Evolutionary conservation across 1,284 basidiomycete species (phyloP).

Genomic region (Fistulinella cinereoalba): DNA sequence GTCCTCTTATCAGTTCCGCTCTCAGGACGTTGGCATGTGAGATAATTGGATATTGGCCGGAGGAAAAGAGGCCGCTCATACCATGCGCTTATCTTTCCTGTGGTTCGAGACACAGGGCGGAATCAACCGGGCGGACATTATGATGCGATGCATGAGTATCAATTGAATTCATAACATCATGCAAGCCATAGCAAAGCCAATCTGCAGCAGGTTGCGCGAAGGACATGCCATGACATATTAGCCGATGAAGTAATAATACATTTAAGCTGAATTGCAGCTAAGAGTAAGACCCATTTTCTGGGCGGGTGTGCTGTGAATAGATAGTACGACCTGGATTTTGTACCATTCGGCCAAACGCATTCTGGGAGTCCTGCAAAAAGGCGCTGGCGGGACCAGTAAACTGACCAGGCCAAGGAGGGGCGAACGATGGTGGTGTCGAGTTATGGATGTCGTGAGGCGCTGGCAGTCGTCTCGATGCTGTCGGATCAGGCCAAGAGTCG

Average conservation of each 20-base stretch:
- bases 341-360: constrained; percentile 30
- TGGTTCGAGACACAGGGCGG: no score
- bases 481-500: constrained; percentile 28
- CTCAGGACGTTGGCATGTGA: no score
- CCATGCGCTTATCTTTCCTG: no score
- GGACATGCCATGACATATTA: constrained; percentile 18
- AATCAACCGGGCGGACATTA: no score
- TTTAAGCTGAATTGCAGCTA: constrained; percentile 14
- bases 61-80: no score
- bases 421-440: constrained; percentile 27
- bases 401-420: constrained; percentile 38
- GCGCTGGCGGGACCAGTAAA: constrained; percentile 47
- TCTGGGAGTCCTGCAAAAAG: constrained; percentile 38
- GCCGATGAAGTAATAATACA: constrained; percentile 23
- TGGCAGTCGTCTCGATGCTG: constrained; percentile 26
- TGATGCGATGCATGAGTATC: neutral
- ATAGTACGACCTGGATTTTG: constrained; percentile 56
- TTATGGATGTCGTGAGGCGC: constrained; percentile 24
- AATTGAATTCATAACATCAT: neutral
- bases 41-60: no score
- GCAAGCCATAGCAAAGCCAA: neutral
- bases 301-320: constrained; percentile 47
- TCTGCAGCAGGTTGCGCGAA: constrained; percentile 2
- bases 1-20: neutral
- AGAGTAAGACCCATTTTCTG: constrained; percentile 32